Base-by-base conservation (phyloP, 352 stramenopile species). In the Pythium vanterpoolii region DNA sequence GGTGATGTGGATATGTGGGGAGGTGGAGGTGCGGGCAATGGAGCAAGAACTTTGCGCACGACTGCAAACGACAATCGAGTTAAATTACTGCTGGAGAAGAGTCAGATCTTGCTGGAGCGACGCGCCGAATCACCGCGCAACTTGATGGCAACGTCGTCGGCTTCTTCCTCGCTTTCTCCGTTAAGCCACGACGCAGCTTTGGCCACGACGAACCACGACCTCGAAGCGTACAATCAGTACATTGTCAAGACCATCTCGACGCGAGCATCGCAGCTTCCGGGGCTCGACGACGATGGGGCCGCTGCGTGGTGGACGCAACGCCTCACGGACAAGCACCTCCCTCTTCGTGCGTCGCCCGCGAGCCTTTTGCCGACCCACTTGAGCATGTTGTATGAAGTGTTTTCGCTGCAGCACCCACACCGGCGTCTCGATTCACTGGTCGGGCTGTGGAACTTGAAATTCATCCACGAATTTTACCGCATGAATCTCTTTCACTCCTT, bases 51-150 rank as follows among this genome's bases (percentile, higher is more conserved):
- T 28, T 14, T 47, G 52, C 39, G 64, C 23, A 67, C 47, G 42
- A 81, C 78, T 28, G 83, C 80, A 0, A 93, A 93, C 38, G 67
- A 71, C 1, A 46, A 83, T 23, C 80, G 81, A 1, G 59, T 87
- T n/a, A 58, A 86, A 39, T 62, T 89, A 2, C 59, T 93, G 28
- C 68, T 71, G 19, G 71, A 74, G 18, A 78, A 73, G 14, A 88
- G 84, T 45, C 67, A 75, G 34, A 74, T 93, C 28, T 72, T 90
- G 47, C 58, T 93, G 8, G 86, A 93, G 58, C 68, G 70, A 13
- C 73, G 73, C 8, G 67, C 76, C 27, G 65, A 28, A 24, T 26
- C 33, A 3, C 38, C 31, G 14, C 39, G 33, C 14, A 14, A 10
- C 8, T 34, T 24, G 7, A 33, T 56, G 40, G 27, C 33, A 7